Evolutionary conservation across 2,329 filamentous ascomycete species (phyloP).

Genomic region (Torrubiellomyces zombiae): DNA sequence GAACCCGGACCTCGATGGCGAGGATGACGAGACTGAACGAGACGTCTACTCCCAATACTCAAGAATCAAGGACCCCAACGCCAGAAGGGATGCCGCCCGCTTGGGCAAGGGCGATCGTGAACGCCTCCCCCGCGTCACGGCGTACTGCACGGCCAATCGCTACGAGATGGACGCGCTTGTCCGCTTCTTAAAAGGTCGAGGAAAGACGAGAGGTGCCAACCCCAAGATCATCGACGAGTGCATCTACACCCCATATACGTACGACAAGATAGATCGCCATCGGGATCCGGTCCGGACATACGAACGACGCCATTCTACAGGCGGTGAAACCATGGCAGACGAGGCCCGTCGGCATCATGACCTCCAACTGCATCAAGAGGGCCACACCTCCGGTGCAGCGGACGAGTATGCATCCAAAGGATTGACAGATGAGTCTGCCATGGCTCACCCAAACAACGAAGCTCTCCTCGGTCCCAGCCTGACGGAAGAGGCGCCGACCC

Average conservation of each 20-base stretch:
- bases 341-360: conserved; percentile 32
- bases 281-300: conserved; percentile 26
- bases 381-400: conserved; percentile 14
- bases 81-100: conserved; percentile 76
- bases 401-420: conserved; percentile 13
- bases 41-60: conserved; percentile 98
- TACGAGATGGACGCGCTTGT: conserved; percentile 84
- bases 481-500: conserved; percentile 20
- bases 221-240: conserved; percentile 96
- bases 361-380: conserved; percentile 36
- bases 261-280: conserved; percentile 30
- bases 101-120: conserved; percentile 87
- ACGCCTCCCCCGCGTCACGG: conserved; percentile 76
- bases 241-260: conserved; percentile 88
- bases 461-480: conserved; percentile 17
- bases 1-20: conserved; percentile 63
- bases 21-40: conserved; percentile 76
- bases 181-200: conserved; percentile 75
- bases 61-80: conserved; percentile 90
- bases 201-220: conserved; percentile 59
- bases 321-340: conserved; percentile 36
- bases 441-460: conserved; percentile 12
- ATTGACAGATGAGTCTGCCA: conserved; percentile 10
- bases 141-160: conserved; percentile 85
- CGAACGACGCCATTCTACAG: conserved; percentile 61